Percentiles rank a stretch among this genome's conserved stretches.
phyloP scores from a whole-genome alignment of 306 rosid genomes.

The Clitoria ternatea region DNA sequence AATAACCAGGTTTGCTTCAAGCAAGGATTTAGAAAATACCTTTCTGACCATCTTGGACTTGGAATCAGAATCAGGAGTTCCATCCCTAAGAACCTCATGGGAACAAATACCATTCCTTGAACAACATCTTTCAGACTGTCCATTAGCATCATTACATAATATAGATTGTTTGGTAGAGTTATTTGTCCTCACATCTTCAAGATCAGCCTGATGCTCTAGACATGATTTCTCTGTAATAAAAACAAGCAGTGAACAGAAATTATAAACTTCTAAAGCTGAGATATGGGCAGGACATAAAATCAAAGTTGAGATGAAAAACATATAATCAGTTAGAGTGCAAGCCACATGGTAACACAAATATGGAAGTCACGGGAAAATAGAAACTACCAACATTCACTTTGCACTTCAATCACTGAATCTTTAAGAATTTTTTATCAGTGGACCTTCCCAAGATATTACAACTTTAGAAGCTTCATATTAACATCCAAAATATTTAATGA shows the following conservation, averaged over 20 bases:
- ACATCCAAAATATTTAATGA: neutral
- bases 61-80: slow-evolving; percentile 51
- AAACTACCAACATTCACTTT: neutral
- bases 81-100: slow-evolving; percentile 80
- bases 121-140: slow-evolving; percentile 47
- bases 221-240: slow-evolving; percentile 46
- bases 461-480: neutral
- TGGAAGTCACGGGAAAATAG: neutral
- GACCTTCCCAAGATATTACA: neutral
- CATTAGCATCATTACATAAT: slow-evolving; percentile 25
- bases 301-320: slow-evolving; percentile 14
- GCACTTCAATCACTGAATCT: neutral
- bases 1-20: slow-evolving; percentile 12
- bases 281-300: neutral
- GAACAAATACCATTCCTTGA: slow-evolving; percentile 83
- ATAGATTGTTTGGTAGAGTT: slow-evolving; percentile 32
- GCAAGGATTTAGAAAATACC: slow-evolving; percentile 38
- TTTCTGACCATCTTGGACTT: slow-evolving; percentile 55
- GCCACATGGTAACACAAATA: neutral
- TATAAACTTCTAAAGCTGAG: neutral
- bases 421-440: neutral
- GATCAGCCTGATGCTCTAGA: slow-evolving; percentile 30
- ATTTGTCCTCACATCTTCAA: slow-evolving; percentile 32
- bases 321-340: neutral
- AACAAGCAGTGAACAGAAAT: slow-evolving; percentile 18